phyloP scores from a whole-genome alignment of 768 basidiomycete species.

The Boletus subcaerulescens region DNA sequence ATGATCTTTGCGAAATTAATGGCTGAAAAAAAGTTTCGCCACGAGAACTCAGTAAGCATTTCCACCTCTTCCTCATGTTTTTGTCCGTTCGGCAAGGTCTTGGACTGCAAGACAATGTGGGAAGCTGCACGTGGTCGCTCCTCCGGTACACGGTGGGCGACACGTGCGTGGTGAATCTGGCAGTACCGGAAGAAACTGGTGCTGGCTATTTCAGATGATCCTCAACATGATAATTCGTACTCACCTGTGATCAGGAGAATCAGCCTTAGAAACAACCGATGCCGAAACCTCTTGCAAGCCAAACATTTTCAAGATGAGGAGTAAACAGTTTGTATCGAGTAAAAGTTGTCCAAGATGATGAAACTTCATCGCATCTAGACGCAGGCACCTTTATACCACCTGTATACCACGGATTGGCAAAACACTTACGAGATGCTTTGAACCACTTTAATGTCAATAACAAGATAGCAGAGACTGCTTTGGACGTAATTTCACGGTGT shows the following conservation, averaged over 20 bases:
- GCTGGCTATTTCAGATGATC: conserved; percentile 5
- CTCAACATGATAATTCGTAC: conserved; percentile 14
- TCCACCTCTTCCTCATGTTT: conserved; percentile 86
- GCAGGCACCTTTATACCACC: neutral
- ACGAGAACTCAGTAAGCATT: conserved; percentile 90
- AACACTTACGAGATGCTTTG: conserved; percentile 88
- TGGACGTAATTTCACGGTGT: conserved; percentile 96
- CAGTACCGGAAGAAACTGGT: conserved; percentile 95
- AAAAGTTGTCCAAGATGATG: conserved; percentile 95
- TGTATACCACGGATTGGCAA: neutral
- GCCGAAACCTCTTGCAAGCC: conserved; percentile 89
- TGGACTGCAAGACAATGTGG: conserved; percentile 55
- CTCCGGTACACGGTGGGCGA: conserved; percentile 60
- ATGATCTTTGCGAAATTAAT: conserved; percentile 98
- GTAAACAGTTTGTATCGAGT: conserved; percentile 90
- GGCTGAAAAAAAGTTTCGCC: conserved; percentile 95
- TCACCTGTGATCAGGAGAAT: conserved; percentile 83
- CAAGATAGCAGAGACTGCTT: conserved; percentile 94
- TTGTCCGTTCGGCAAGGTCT: conserved; percentile 67
- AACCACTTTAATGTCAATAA: conserved; percentile 94
- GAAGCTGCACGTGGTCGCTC: conserved; percentile 58
- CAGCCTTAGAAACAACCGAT: conserved; percentile 84
- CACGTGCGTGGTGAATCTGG: conserved; percentile 69
- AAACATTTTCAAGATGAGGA: conserved; percentile 96
- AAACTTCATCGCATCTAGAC: conserved; percentile 93